Evolutionary conservation across 106 monocot species (phyloP).

Genomic region (Posidonia australis): DNA sequence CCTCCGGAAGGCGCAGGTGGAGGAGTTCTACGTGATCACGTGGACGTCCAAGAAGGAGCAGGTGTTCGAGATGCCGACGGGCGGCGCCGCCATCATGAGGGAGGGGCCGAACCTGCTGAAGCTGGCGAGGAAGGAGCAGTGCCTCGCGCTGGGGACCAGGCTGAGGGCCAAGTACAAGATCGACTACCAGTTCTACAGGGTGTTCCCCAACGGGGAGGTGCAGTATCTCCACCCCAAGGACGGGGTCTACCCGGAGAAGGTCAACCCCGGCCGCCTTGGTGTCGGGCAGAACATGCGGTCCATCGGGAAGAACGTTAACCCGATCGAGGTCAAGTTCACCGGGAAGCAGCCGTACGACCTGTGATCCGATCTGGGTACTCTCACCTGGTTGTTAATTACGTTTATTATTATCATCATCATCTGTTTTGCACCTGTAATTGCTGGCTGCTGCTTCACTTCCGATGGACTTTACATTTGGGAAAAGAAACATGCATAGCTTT

Average conservation of each 20-base stretch:
- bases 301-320: constrained; percentile 87
- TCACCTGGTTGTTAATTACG: too few relatives aligned
- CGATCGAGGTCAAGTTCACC: constrained; percentile 95
- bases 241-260: constrained; percentile 97
- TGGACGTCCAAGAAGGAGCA: constrained; percentile 95
- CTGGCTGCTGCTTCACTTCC: neutral
- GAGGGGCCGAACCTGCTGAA: constrained; percentile 91
- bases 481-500: neutral
- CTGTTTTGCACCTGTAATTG: neutral
- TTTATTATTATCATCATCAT: neutral
- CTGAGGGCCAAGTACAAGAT: constrained; percentile 97
- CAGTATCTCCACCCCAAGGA: constrained; percentile 98
- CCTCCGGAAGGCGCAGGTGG: constrained; percentile 86
- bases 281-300: constrained; percentile 63
- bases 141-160: constrained; percentile 77
- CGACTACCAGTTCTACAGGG: constrained; percentile 92
- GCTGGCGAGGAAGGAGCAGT: constrained; percentile 94
- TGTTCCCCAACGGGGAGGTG: constrained; percentile 95
- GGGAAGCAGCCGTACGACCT: constrained; percentile 81
- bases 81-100: constrained; percentile 90
- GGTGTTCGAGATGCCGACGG: constrained; percentile 95
- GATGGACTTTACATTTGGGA: neutral
- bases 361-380: constrained; percentile 12
- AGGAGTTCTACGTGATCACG: constrained; percentile 95
- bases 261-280: constrained; percentile 75